Evolutionary conservation across 129 eudicot species (phyloP).

Genomic region (Helichrysum umbraculigerum): DNA sequence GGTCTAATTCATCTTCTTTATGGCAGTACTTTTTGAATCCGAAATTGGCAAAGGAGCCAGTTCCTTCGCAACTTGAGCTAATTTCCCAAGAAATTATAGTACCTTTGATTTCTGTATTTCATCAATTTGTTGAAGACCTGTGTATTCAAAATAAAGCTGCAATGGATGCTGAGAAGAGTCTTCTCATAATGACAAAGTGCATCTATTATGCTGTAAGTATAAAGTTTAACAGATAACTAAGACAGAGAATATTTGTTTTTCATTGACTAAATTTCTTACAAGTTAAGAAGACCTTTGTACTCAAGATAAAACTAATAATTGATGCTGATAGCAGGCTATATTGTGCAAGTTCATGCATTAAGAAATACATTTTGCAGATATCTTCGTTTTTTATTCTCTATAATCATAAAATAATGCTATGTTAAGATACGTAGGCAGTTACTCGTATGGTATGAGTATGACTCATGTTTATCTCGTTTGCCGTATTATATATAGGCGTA

Average conservation of each 20-base stretch:
- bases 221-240: not conserved
- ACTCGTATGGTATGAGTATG: not conserved
- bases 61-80: conserved; percentile 63
- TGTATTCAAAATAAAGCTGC: conserved; percentile 36
- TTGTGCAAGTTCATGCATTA: conserved; percentile 50
- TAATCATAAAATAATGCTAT: not conserved
- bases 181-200: conserved; percentile 66
- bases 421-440: not conserved
- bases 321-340: conserved; percentile 43
- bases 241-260: conserved; percentile 33
- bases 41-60: conserved; percentile 73
- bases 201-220: conserved; percentile 69
- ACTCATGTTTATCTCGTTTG: not conserved
- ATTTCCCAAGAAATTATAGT: conserved; percentile 57
- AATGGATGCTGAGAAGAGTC: conserved; percentile 53
- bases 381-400: not conserved
- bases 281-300: conserved; percentile 30
- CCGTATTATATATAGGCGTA: too few species aligned
- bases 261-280: conserved; percentile 38
- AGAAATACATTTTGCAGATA: conserved; percentile 26
- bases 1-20: conserved; percentile 1
- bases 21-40: conserved; percentile 80
- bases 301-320: conserved; percentile 18
- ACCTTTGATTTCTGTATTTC: conserved; percentile 59
- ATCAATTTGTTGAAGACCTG: conserved; percentile 45